These are phyloP conservation scores for Fibroporia radiculosa DNA, from an alignment of 768 basidiomycete genomes.

Conservation along the genomic window DNA sequence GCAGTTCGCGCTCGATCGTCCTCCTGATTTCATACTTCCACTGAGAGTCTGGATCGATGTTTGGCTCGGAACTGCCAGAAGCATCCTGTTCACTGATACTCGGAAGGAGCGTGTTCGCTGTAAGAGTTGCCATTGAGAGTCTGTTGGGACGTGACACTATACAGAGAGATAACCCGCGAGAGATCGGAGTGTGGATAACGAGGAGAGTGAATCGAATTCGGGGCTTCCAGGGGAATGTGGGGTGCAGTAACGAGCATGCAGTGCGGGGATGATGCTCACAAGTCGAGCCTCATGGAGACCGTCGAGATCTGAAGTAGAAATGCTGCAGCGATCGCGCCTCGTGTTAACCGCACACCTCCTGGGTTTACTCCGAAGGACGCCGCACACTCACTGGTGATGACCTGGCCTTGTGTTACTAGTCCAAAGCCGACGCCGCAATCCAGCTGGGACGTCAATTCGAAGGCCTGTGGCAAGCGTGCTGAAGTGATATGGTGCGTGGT, in stretches of 20 bases:
- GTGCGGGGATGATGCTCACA: neutral
- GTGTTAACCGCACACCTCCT: constrained; percentile 48
- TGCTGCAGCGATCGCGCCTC: constrained; percentile 42
- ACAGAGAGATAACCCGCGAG: neutral
- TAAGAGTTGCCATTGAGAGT: constrained; percentile 1
- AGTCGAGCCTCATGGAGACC: constrained; percentile 1
- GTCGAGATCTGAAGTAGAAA: neutral
- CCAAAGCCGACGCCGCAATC: too few relatives aligned
- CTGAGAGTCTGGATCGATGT: constrained; percentile 43
- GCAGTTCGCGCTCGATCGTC: constrained; percentile 42
- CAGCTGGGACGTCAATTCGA: too few relatives aligned
- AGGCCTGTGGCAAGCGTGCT: too few relatives aligned
- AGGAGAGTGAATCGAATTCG: neutral
- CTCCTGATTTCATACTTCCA: constrained; percentile 44
- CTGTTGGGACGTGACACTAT: neutral
- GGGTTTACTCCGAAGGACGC: too few relatives aligned
- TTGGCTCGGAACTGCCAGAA: constrained; percentile 11
- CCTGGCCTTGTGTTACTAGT: too few relatives aligned
- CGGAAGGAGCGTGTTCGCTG: constrained; percentile 13
- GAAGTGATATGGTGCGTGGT: too few relatives aligned
- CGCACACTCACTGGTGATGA: too few relatives aligned
- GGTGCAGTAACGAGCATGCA: neutral
- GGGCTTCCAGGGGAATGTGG: neutral
- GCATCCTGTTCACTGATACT: constrained; percentile 5
- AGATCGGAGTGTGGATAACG: neutral